Evolutionary conservation across 257 asterid species (phyloP).

Genomic region (Lycium barbarum): DNA sequence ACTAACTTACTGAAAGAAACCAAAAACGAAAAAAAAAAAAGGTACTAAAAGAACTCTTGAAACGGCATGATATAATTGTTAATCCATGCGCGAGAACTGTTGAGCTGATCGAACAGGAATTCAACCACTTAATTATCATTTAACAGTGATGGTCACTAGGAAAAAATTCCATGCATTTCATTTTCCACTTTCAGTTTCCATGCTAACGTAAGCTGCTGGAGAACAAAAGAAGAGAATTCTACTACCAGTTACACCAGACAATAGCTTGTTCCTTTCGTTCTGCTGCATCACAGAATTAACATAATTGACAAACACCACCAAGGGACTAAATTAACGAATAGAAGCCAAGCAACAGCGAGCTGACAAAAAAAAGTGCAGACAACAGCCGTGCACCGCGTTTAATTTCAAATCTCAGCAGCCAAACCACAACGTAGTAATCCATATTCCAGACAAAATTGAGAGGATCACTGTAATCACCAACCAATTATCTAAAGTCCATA

Average conservation of each 20-base stretch:
- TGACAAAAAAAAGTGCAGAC: neutral
- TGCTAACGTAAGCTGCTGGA: neutral
- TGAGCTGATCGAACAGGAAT: neutral
- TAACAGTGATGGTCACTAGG: neutral
- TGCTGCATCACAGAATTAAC: neutral
- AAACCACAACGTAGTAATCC: constrained; percentile 26
- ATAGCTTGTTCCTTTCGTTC: constrained; percentile 8
- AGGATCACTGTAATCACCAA: constrained; percentile 30
- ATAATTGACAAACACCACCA: neutral
- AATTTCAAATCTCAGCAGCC: constrained; percentile 21
- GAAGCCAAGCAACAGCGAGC: neutral
- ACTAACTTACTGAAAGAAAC: neutral
- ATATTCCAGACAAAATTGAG: constrained; percentile 13
- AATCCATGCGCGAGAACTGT: neutral
- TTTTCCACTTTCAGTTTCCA: neutral
- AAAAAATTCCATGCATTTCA: neutral
- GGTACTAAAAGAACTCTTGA: neutral
- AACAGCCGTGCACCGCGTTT: neutral
- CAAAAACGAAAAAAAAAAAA: neutral
- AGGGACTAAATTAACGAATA: neutral
- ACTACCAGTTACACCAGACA: neutral
- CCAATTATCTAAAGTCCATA: constrained; percentile 25
- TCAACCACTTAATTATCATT: neutral
- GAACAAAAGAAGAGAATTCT: neutral
- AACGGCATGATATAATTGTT: neutral